Percentiles rank a stretch among this genome's conserved stretches.
These are phyloP conservation scores for Phenoliferia sp. DNA, from an alignment of 1,284 basidiomycete species.

Conservation along the genomic window DNA sequence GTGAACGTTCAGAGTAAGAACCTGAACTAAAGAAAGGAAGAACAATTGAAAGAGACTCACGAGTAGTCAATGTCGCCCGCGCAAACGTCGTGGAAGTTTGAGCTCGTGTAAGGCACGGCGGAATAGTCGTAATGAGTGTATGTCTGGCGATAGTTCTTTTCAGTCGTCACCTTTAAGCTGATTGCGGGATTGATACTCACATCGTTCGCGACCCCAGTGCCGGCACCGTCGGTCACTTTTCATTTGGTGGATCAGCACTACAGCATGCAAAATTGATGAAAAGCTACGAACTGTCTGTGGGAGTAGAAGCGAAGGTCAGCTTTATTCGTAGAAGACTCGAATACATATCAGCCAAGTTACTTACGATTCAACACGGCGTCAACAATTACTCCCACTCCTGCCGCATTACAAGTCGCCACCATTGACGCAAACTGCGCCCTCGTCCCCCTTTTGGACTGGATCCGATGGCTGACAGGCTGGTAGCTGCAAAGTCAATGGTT, in stretches of 20 bases:
- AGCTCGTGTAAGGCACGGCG: not conserved
- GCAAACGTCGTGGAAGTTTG: slow-evolving; percentile 10
- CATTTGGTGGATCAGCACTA: not conserved
- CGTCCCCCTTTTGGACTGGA: slow-evolving; percentile 32
- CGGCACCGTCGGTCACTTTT: slow-evolving; percentile 46
- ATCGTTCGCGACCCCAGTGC: slow-evolving; percentile 8
- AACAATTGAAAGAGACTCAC: not conserved
- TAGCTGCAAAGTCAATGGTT: not conserved
- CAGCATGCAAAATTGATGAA: too few species aligned
- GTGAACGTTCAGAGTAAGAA: too few species aligned
- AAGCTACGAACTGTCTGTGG: not conserved
- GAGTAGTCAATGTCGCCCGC: not conserved
- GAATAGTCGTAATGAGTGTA: slow-evolving; percentile 9
- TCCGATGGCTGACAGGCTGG: slow-evolving; percentile 24
- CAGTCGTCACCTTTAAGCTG: not conserved
- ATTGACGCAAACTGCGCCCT: slow-evolving; percentile 31
- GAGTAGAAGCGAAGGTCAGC: not conserved
- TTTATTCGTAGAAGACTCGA: not conserved
- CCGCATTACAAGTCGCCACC: slow-evolving; percentile 30
- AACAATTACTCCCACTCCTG: slow-evolving; percentile 33
- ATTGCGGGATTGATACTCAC: not conserved
- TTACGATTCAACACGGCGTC: slow-evolving; percentile 58
- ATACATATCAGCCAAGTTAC: not conserved
- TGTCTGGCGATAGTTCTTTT: not conserved
- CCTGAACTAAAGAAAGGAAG: too few species aligned